These are phyloP conservation scores for Haematococcus sp. DNA, from an alignment of 139 green algal species.

Conservation along the genomic window DNA sequence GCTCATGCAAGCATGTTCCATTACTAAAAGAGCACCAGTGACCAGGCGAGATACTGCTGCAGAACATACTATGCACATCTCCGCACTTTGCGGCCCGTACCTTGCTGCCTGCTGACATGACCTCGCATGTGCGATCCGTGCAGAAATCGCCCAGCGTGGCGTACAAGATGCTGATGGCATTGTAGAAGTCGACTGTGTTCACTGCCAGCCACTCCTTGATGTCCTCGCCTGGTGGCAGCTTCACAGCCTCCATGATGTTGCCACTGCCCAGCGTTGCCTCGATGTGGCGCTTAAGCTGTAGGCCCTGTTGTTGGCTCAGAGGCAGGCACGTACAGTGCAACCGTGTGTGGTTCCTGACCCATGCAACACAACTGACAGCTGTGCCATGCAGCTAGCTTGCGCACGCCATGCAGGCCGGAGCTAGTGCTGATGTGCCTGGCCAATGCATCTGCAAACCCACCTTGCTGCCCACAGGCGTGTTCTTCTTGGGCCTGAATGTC, in stretches of 20 bases:
- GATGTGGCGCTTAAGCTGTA: conserved; percentile 89
- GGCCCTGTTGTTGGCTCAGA: conserved; percentile 42
- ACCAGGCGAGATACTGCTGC: too few relatives aligned
- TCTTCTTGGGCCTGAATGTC: conserved; percentile 81
- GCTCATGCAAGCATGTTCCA: too few relatives aligned
- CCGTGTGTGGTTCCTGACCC: background rate
- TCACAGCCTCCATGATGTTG: conserved; percentile 81
- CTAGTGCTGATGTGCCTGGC: background rate
- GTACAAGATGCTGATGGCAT: conserved; percentile 94
- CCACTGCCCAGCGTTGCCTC: conserved; percentile 86
- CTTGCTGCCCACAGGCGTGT: conserved; percentile 78
- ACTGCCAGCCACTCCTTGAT: conserved; percentile 57
- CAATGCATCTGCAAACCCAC: conserved; percentile 26
- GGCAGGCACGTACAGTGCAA: background rate
- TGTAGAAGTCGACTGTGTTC: conserved; percentile 93
- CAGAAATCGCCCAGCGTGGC: conserved; percentile 92
- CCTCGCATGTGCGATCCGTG: conserved; percentile 83
- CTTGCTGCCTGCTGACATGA: conserved; percentile 94
- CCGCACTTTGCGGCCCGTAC: conserved; percentile 31
- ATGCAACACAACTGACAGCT: background rate
- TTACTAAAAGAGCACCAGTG: too few relatives aligned
- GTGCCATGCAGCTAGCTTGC: background rate
- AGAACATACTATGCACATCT: too few relatives aligned
- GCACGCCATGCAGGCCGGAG: background rate
- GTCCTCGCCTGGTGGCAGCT: conserved; percentile 85